phyloP scores from a whole-genome alignment of 495 filamentous ascomycete genomes.

The Penicillium chermesinum region DNA sequence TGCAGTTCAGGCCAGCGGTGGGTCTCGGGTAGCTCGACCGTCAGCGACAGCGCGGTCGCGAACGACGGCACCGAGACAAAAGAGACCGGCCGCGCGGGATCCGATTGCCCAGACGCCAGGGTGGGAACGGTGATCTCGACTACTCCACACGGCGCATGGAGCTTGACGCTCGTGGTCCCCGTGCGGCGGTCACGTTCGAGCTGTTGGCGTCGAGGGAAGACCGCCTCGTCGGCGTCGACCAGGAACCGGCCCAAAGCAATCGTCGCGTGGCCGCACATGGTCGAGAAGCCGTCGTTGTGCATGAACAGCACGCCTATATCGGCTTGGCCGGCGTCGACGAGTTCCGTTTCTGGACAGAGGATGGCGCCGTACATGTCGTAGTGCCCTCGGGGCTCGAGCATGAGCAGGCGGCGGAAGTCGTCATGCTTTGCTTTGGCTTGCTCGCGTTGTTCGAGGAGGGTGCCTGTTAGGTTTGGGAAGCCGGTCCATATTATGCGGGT shows the following conservation, averaged over 20 bases:
- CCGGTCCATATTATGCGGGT: constrained; percentile 17
- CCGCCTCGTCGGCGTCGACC: constrained; percentile 7
- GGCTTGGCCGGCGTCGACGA: constrained; percentile 9
- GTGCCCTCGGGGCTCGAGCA: constrained; percentile 22
- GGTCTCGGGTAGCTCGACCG: constrained; percentile 10
- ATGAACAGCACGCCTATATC: constrained; percentile 20
- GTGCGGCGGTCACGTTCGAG: constrained; percentile 3
- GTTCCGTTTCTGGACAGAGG: constrained; percentile 14
- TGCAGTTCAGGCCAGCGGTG: constrained; percentile 12
- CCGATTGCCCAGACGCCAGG: constrained; percentile 11
- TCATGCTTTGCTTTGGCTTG: constrained; percentile 18
- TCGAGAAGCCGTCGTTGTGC: constrained; percentile 73
- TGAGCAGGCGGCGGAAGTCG: constrained; percentile 14
- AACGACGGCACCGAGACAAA: constrained; percentile 22
- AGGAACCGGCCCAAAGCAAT: constrained; percentile 32
- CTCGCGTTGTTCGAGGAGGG: constrained; percentile 17
- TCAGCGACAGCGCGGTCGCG: constrained; percentile 10
- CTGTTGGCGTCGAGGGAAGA: constrained; percentile 10
- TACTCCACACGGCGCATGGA: constrained; percentile 16
- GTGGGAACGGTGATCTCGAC: constrained; percentile 17
- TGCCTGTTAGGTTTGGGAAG: constrained; percentile 13
- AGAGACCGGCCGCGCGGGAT: constrained; percentile 14
- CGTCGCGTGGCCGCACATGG: constrained; percentile 59
- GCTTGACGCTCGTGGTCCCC: constrained; percentile 4
- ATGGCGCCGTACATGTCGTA: constrained; percentile 26